phyloP scores from a whole-genome alignment of 192 early-diverging fungal genomes.

The Podochytrium sp. region DNA sequence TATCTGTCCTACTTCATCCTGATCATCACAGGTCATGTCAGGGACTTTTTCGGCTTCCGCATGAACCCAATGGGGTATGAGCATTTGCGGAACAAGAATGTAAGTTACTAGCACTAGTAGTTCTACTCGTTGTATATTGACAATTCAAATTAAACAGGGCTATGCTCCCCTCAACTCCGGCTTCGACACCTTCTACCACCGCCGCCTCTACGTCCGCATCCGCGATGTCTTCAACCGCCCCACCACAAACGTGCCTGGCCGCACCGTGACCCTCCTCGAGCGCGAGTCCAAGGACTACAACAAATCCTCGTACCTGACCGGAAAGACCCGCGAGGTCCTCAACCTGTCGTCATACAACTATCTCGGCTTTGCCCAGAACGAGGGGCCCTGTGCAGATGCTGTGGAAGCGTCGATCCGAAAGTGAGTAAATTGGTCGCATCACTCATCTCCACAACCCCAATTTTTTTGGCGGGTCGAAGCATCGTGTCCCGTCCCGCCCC shows the following conservation, averaged over 20 bases:
- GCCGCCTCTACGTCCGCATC: slow-evolving; percentile 85
- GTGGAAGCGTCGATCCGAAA: slow-evolving; percentile 78
- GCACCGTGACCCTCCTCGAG: slow-evolving; percentile 83
- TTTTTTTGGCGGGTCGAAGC: background rate
- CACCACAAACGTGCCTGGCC: slow-evolving; percentile 89
- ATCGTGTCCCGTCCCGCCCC: background rate
- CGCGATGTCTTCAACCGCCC: slow-evolving; percentile 95
- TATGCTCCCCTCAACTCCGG: slow-evolving; percentile 93
- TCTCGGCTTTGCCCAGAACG: slow-evolving; percentile 91
- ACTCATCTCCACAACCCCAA: background rate
- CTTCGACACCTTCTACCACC: slow-evolving; percentile 95
- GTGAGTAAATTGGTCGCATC: slow-evolving; percentile 12
- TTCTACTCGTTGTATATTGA: no score
- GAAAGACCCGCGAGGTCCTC: slow-evolving; percentile 75
- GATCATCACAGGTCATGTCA: slow-evolving; percentile 88
- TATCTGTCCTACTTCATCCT: slow-evolving; percentile 94
- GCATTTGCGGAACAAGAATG: slow-evolving; percentile 58
- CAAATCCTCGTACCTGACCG: slow-evolving; percentile 83
- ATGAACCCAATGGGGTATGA: slow-evolving; percentile 72
- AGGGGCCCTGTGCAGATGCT: slow-evolving; percentile 93
- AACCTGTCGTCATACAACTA: slow-evolving; percentile 98
- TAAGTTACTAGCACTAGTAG: no score
- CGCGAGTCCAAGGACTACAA: slow-evolving; percentile 85
- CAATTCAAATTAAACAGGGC: slow-evolving; percentile 53
- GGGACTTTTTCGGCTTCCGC: slow-evolving; percentile 89